Evolutionary conservation across 202 grass and related monocot genomes (phyloP).

Genomic region (Schoenoplectus tabernaemontani): DNA sequence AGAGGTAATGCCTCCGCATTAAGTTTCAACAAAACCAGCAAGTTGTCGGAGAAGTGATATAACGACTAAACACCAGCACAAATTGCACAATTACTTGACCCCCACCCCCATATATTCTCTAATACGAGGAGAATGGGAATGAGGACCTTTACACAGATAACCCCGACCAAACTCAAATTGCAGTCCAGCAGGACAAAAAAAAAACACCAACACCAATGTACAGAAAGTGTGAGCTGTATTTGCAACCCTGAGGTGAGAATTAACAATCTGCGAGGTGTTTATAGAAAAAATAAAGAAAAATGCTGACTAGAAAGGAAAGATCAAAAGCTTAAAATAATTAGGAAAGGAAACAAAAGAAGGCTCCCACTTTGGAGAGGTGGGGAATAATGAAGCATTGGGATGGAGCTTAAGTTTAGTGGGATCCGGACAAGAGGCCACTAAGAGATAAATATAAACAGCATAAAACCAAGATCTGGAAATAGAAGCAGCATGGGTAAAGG

Average conservation of each 20-base stretch:
- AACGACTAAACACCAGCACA: conserved; percentile 8
- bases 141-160: not conserved
- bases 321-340: conserved; percentile 8
- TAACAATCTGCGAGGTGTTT: not conserved
- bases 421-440: conserved; percentile 25
- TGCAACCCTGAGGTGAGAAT: not conserved
- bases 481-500: conserved; percentile 24
- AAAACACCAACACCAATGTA: not conserved
- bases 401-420: conserved; percentile 19
- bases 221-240: not conserved
- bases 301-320: conserved; percentile 18
- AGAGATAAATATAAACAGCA: conserved; percentile 10
- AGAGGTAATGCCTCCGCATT: not conserved
- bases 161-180: not conserved
- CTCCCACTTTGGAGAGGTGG: conserved; percentile 23
- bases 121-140: conserved; percentile 5
- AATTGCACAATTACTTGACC: conserved; percentile 3
- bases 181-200: not conserved
- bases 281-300: not conserved
- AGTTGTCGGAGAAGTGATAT: conserved; percentile 15
- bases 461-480: conserved; percentile 16
- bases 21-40: conserved; percentile 21
- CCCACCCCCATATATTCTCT: not conserved
- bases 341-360: conserved; percentile 21
- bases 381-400: conserved; percentile 33